Evolutionary conservation across 768 basidiomycete species (phyloP), one percentile per base, ranked within the genome.

Genomic region (Pleurotus tuber-regium): DNA sequence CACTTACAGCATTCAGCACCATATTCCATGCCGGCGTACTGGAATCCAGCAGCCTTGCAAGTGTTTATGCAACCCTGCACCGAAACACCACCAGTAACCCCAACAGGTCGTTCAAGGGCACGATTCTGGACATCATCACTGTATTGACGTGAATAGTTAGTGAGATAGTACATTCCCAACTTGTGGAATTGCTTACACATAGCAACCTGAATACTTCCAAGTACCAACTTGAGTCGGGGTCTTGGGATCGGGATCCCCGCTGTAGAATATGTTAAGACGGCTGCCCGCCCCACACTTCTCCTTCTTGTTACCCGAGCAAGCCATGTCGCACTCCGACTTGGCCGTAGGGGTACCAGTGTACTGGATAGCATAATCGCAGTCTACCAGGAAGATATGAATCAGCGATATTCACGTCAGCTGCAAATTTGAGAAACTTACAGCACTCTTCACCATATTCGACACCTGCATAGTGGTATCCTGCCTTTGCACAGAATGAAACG

Each of bases 161-260:
- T 33, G 11, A 12, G 36, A 43, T n/a, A n/a, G n/a, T n/a, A n/a
- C n/a, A n/a, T n/a, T n/a, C n/a, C n/a, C n/a, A n/a, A n/a, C n/a
- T n/a, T n/a, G 46, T 26, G 9, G 35, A 69, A 39, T 51, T 72
- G 77, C 61, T 72, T 62, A 70, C 41, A 24, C 41, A 25, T 23
- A 80, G 57, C 80, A 82, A 19, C 80, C 80, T 1, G 77, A 61
- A 4, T 72, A 78, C 10, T 64, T 42, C 80, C 80, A 82, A 2
- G 63, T 63, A 2, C 76, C 77, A 21, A 76, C 72, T 3, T 68
- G 70, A 11, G 59, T 51, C 0, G 79, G 76, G 7, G 65, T 55
- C 1, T 66, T 28, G 4, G 78, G 73, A 30, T 72, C 70, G 5
- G 65, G 50, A 2, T 61, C 51, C 24, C 76, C 73, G 48, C 70